These are phyloP conservation scores for Pulveroboletus sp. DNA, from an alignment of 768 basidiomycete species.

Conservation along the genomic window DNA sequence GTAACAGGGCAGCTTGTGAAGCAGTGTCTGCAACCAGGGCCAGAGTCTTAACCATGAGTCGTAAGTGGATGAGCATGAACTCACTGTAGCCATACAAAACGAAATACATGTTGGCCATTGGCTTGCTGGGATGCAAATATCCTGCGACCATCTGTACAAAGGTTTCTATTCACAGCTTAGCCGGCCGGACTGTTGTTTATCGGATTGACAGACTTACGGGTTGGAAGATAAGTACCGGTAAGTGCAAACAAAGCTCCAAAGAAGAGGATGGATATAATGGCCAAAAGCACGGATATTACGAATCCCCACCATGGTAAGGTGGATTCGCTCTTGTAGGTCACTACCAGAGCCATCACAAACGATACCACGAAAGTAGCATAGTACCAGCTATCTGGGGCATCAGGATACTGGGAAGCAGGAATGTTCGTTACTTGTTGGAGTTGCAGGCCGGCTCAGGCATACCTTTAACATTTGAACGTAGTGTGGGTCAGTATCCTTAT, in stretches of 20 bases:
- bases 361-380: conserved; percentile 19
- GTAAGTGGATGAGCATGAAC: conserved; percentile 2
- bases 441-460: conserved; percentile 7
- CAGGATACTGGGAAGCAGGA: conserved; percentile 28
- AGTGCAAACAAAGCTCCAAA: conserved; percentile 54
- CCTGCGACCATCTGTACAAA: conserved; percentile 38
- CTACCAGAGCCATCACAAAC: conserved; percentile 52
- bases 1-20: conserved; percentile 48
- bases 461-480: conserved; percentile 50
- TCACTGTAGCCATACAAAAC: conserved; percentile 47
- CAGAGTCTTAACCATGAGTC: conserved; percentile 42
- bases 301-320: conserved; percentile 62
- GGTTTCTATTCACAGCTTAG: conserved; percentile 13
- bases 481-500: conserved; percentile 50
- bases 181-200: background rate
- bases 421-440: conserved; percentile 9
- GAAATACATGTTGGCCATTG: conserved; percentile 44
- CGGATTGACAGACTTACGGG: conserved; percentile 15
- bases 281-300: conserved; percentile 51
- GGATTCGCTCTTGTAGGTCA: conserved; percentile 51
- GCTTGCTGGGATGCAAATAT: conserved; percentile 35
- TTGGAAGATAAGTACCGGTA: conserved; percentile 30
- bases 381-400: conserved; percentile 36
- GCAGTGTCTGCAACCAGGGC: conserved; percentile 42
- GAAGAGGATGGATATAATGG: conserved; percentile 49